These are phyloP conservation scores for Leccinum huronense DNA, from an alignment of 1,284 basidiomycete genomes.

Conservation along the genomic window DNA sequence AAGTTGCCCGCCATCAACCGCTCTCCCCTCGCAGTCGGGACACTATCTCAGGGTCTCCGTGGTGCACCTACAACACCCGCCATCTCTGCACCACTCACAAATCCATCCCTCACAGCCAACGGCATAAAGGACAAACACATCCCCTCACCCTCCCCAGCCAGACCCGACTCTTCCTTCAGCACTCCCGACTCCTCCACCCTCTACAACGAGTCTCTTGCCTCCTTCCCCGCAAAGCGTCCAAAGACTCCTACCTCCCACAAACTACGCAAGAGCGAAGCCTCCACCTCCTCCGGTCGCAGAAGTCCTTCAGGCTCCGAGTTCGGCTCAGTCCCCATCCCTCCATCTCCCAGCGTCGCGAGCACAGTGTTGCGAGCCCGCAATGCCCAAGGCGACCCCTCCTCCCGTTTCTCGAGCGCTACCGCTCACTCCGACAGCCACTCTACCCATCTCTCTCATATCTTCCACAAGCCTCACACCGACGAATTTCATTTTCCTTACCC, in stretches of 20 bases:
- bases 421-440: conserved; percentile 52
- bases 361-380: conserved; percentile 49
- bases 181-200: conserved; percentile 58
- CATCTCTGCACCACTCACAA: conserved; percentile 78
- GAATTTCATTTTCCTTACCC: conserved; percentile 77
- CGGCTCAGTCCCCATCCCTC: conserved; percentile 40
- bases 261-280: conserved; percentile 56
- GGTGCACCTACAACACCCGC: conserved; percentile 33
- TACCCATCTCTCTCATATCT: conserved; percentile 55
- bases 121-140: conserved; percentile 60
- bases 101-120: conserved; percentile 65
- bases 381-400: conserved; percentile 55
- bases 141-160: conserved; percentile 32
- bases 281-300: conserved; percentile 42
- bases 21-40: conserved; percentile 58
- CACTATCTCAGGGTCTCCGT: conserved; percentile 56
- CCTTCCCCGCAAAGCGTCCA: conserved; percentile 37
- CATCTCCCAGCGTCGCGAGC: conserved; percentile 36
- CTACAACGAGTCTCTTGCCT: conserved; percentile 48
- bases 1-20: conserved; percentile 53
- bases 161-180: conserved; percentile 53
- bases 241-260: conserved; percentile 40
- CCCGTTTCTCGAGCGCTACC: conserved; percentile 59
- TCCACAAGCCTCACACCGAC: conserved; percentile 51
- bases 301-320: conserved; percentile 49